Base-by-base conservation (phyloP, 495 filamentous ascomycete species). In the Trichocladium antarcticum region DNA sequence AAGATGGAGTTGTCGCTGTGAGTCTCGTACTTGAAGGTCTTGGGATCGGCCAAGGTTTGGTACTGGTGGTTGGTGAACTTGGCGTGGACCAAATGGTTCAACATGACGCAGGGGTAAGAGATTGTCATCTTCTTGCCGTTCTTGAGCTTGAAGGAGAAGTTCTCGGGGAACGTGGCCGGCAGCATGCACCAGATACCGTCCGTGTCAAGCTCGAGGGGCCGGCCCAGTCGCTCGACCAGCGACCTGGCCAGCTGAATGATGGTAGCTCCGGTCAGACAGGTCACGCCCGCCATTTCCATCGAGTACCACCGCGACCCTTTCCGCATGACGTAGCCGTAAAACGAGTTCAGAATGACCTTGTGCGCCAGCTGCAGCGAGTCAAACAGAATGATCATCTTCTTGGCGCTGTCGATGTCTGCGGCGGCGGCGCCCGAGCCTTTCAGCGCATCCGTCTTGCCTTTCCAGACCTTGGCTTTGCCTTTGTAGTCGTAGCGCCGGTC, bases 141-240 rank as follows among this genome's bases (percentile, higher is more conserved):
- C 61, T 89, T 89, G 44, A 97, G 65, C 42, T 81, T 89, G 73
- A 99, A 99, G 7, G 82, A 77, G 63, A 96, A 94, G 64, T 99
- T 95, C 58, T 99, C 92, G 0, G 92, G 92, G 59, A 99, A 99
- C 0, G 87, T 89, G 3, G 87, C 92, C 0, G 92, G 92, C 57
- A 99, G 75, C 79, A 99, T 99, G 74, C 92, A 99, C 92, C 92
- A 99, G 60, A 99, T 99, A 79, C 92, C 92, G 60, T 99, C 92
- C 3, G 92, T 99, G 67, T 99, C 92, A n/a, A 99, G 77, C 68
- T 99, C 92, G 39, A 99, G 72, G 0, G 92, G 92, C 35, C 92
- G 80, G 16, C 92, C 92, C 16, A 99, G 84, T 14, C 92, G 78
- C 59, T 99, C 92, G 10, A 99, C 89, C 15, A 99, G 75, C 56